Evolutionary conservation across 805 yeast genomes (phyloP).

Genomic region (Yamadazyma olivae): DNA sequence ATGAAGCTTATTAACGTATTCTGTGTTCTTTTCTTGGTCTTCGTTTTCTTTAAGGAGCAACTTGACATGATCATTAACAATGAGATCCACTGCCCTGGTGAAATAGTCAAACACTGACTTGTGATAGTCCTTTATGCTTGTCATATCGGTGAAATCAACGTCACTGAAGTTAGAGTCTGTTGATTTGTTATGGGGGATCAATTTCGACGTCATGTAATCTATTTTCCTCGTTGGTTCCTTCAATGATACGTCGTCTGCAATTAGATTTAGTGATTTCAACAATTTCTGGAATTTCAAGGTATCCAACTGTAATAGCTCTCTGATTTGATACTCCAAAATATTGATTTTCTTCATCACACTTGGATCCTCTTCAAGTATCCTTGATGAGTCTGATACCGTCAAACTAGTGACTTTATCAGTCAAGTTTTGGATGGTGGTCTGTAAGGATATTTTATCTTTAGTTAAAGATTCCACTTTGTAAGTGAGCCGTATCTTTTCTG

Average conservation of each 20-base stretch:
- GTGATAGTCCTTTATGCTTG: constrained; percentile 28
- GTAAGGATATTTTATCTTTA: constrained; percentile 35
- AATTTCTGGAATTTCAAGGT: constrained; percentile 47
- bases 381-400: constrained; percentile 16
- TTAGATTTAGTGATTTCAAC: constrained; percentile 48
- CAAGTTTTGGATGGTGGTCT: constrained; percentile 33
- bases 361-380: constrained; percentile 6
- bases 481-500: constrained; percentile 43
- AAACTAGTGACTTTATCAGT: constrained; percentile 31
- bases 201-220: constrained; percentile 15
- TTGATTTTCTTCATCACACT: constrained; percentile 15
- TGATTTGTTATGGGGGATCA: constrained; percentile 7
- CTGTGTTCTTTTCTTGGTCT: constrained; percentile 13
- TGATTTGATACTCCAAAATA: constrained; percentile 40
- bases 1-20: constrained; percentile 21
- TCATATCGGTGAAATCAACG: constrained; percentile 19
- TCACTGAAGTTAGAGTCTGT: constrained; percentile 10
- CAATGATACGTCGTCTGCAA: constrained; percentile 57
- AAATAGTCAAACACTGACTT: constrained; percentile 53
- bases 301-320: constrained; percentile 39
- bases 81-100: constrained; percentile 57
- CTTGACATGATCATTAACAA: constrained; percentile 54
- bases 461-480: constrained; percentile 36
- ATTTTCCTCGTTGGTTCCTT: constrained; percentile 56
- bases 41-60: constrained; percentile 35